Evolutionary conservation across 306 rosid genomes (phyloP), one percentile per base, ranked within the genome.

Genomic region (Pyrus communis): DNA sequence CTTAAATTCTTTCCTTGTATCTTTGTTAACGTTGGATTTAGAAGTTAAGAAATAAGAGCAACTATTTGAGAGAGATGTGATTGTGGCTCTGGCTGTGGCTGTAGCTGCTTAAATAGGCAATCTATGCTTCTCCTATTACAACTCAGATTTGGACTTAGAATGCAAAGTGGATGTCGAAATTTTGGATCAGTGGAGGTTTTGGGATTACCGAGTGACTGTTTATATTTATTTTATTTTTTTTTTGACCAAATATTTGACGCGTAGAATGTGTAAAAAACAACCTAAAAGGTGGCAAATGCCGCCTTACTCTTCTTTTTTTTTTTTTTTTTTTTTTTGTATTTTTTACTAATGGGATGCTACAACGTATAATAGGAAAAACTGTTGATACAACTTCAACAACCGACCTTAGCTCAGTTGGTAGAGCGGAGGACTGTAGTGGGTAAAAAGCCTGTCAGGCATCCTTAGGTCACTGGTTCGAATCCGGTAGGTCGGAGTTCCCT

Each of bases 361-460:
- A 54, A 1, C 4, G 23, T 6, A 1, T 54, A 54, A 54, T 9
- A 17, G 0, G 0, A 1, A 1, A 52, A 18, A 17, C 2, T 19
- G 0, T 52, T 17, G 59, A 2, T 0, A 3, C 0, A 0, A 0
- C 2, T 1, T 0, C 18, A 58, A 12, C 25, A 14, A 19, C 86
- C 83, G 84, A 84, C 84, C 88, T 86, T 84, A 82, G 84, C 86
- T 84, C 84, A 82, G 90, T 86, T 86, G 86, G 90, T 58, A 84
- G 87, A 84, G 87, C 87, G 90, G 87, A 81, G 87, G 90, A 86
- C 87, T 86, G 86, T 86, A 86, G 90, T 82, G 3, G 83, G 68
- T 57, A 13, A 3, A 2, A 17, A n/a, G 43, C 45, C 45, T 9
- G 45, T 8, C 69, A 38, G 87, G 0, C 11, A 83, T 86, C 87